phyloP scores from a whole-genome alignment of 768 basidiomycete genomes.

The Austroboletus festivus region DNA sequence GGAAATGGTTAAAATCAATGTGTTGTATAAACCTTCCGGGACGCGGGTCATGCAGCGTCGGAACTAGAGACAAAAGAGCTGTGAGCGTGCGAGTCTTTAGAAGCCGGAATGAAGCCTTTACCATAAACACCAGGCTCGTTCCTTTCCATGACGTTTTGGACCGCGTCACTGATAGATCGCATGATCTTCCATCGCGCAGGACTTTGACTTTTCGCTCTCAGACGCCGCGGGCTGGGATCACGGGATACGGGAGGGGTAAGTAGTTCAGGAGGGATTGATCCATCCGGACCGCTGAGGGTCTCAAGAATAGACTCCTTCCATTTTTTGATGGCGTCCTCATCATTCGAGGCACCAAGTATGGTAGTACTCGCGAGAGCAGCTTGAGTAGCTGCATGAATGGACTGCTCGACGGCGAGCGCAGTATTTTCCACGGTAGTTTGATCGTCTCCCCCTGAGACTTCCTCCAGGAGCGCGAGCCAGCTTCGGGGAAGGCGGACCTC shows the following conservation, averaged over 20 bases:
- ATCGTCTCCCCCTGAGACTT: constrained; percentile 72
- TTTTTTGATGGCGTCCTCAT: constrained; percentile 42
- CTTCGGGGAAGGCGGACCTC: constrained; percentile 82
- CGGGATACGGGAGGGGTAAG: constrained; percentile 79
- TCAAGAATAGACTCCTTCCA: constrained; percentile 63
- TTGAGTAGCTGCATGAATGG: constrained; percentile 63
- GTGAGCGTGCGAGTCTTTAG: constrained; percentile 3
- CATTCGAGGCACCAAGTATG: constrained; percentile 33
- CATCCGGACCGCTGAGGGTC: constrained; percentile 59
- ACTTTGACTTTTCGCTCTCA: constrained; percentile 73
- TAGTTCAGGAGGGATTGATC: constrained; percentile 68
- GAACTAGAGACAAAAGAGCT: constrained; percentile 43
- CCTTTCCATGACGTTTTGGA: constrained; percentile 64
- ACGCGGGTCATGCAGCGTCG: constrained; percentile 63
- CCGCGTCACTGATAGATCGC: constrained; percentile 73
- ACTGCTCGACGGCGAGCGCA: constrained; percentile 59
- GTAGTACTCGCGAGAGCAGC: constrained; percentile 53
- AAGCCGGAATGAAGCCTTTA: constrained; percentile 31
- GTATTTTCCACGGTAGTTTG: constrained; percentile 46
- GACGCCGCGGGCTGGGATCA: constrained; percentile 75
- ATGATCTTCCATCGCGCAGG: constrained; percentile 84
- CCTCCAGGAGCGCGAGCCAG: constrained; percentile 80
- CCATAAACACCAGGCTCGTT: constrained; percentile 71
- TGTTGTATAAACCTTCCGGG: constrained; percentile 81
- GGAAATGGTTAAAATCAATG: constrained; percentile 94